Base-by-base conservation (phyloP, 495 filamentous ascomycete genomes). In the Darksidea phi region DNA sequence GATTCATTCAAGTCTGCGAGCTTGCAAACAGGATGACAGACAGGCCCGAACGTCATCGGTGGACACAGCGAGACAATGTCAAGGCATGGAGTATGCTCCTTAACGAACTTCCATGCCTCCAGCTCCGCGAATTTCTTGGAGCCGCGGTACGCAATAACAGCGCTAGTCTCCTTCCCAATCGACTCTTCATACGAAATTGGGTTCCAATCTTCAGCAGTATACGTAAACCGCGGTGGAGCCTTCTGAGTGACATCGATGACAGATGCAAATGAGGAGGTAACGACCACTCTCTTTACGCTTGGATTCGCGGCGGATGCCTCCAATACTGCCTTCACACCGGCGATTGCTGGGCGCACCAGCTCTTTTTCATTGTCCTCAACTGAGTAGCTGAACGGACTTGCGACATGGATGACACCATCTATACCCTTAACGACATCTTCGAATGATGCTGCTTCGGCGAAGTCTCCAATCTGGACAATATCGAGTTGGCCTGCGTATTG, bases 1-100 rank as follows among this genome's bases (percentile, higher is more conserved):
- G 74, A 75, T 36, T 74, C 71, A 46, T 80, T 80, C 6, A 80
- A 66, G 0, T 67, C 38, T 0, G 59, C 60, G 15, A 75, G 52
- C 15, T 47, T 57, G 0, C 58, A 15, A 0, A 77, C 70, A 6
- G 74, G 71, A 58, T 80, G 75, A 1, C 71, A 70, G 8, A 77
- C 67, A 0, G 78, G 78, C 1, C 79, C 79, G 53, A 78, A 80
- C 0, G 72, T 72, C 77, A 79, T 78, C 7, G 78, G 75, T 24
- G 77, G 72, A 55, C 69, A 71, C 0, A 74, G 48, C 18, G 68
- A 64, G 18, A 66, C 68, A 5, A 74, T 17, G 38, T 71, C 67
- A 38, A 71, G 73, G 12, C 28, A 17, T 6, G 63, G 52, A 21
- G 60, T 57, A 8, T 38, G 12, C 25, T 64, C 49, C 11, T 66